These are phyloP conservation scores for Lepiota venenata DNA, from an alignment of 768 basidiomycete genomes.

Conservation along the genomic window DNA sequence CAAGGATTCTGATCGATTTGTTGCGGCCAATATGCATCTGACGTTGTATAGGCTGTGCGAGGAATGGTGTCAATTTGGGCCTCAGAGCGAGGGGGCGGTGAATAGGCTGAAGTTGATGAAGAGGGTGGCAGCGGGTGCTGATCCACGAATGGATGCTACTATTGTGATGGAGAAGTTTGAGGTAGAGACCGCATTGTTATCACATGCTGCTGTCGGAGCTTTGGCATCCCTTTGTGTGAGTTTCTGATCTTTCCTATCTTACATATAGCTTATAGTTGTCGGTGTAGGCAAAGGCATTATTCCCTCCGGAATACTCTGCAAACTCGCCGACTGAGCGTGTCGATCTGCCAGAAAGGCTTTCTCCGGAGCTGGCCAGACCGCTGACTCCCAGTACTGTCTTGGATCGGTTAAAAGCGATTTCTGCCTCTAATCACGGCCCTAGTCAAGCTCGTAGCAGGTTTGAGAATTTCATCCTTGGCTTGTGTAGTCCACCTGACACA, in stretches of 20 bases:
- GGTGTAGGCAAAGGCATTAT: conserved; percentile 74
- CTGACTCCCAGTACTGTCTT: conserved; percentile 51
- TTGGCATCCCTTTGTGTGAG: conserved; percentile 86
- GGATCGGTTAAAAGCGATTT: conserved; percentile 67
- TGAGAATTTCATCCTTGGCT: conserved; percentile 23
- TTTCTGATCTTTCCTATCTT: conserved; percentile 16
- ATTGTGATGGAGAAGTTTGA: conserved; percentile 58
- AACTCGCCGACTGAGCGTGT: conserved; percentile 61
- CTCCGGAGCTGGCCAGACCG: conserved; percentile 48
- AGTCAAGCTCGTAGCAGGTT: conserved; percentile 64
- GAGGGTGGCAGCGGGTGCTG: conserved; percentile 53
- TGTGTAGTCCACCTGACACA: conserved; percentile 9
- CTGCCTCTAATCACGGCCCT: conserved; percentile 52
- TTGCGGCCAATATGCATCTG: conserved; percentile 71
- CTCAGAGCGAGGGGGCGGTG: conserved; percentile 68
- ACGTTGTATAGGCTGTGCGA: conserved; percentile 83
- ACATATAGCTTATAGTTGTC: conserved; percentile 1
- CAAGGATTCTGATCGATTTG: conserved; percentile 73
- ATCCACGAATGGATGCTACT: conserved; percentile 48
- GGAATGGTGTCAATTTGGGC: conserved; percentile 90
- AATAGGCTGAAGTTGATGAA: conserved; percentile 72
- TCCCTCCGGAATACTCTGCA: conserved; percentile 54
- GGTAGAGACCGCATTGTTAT: conserved; percentile 68
- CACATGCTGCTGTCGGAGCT: conserved; percentile 82
- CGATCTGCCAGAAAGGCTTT: conserved; percentile 15